phyloP scores from a whole-genome alignment of 352 stramenopile species.

The Bremia lactucae region DNA sequence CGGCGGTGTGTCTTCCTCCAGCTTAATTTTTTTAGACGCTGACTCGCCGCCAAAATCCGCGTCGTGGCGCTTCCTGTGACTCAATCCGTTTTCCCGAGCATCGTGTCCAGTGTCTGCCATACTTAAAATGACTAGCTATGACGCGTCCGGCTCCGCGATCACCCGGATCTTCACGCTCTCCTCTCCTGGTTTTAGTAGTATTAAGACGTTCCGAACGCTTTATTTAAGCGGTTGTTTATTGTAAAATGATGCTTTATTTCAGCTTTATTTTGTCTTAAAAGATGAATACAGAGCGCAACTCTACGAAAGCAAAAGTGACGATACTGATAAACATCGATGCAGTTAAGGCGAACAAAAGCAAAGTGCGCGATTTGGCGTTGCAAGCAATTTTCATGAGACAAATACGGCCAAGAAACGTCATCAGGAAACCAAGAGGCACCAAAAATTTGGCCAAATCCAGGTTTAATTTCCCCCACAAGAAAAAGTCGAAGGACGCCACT shows the following conservation, averaged over 20 bases:
- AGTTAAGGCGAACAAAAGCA: slow-evolving; percentile 24
- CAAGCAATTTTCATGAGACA: slow-evolving; percentile 24
- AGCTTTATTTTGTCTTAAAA: slow-evolving; percentile 14
- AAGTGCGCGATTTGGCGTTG: slow-evolving; percentile 23
- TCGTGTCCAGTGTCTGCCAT: slow-evolving; percentile 23
- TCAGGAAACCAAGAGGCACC: slow-evolving; percentile 23
- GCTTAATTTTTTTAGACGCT: slow-evolving; percentile 51
- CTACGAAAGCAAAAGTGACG: slow-evolving; percentile 20
- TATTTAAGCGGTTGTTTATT: too few relatives aligned
- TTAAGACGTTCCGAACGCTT: slow-evolving; percentile 7
- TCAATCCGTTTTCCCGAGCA: slow-evolving; percentile 19
- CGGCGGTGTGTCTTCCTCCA: slow-evolving; percentile 45
- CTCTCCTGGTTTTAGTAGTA: slow-evolving; percentile 4
- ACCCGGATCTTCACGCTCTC: slow-evolving; percentile 19
- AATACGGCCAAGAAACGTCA: slow-evolving; percentile 26
- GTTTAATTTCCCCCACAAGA: slow-evolving; percentile 30
- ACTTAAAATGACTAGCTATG: slow-evolving; percentile 1
- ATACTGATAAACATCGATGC: slow-evolving; percentile 25
- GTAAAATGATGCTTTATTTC: slow-evolving; percentile 16
- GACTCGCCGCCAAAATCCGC: slow-evolving; percentile 9
- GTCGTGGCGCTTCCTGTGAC: slow-evolving; percentile 35
- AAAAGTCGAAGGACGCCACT: slow-evolving; percentile 34
- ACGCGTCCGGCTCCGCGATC: slow-evolving; percentile 4
- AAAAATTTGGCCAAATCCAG: slow-evolving; percentile 17
- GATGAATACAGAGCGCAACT: slow-evolving; percentile 11